Conservation (phyloP, 2,329 filamentous ascomycete genomes). For the Trichothecium roseum region DNA sequence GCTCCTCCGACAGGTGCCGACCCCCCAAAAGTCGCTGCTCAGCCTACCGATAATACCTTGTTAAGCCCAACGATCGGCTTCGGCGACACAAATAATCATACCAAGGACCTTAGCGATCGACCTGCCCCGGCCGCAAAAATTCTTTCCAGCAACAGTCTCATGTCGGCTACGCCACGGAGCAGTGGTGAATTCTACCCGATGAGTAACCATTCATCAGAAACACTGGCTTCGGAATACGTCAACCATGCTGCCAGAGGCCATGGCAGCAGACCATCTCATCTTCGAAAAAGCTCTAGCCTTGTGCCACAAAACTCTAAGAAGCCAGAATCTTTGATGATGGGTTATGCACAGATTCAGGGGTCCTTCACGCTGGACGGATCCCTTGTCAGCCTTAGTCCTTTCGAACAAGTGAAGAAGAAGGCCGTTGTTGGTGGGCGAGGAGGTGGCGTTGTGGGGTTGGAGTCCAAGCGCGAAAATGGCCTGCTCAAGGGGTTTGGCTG, state of each 20-base stretch:
- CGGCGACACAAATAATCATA: conserved; percentile 27
- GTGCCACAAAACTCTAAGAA: conserved; percentile 32
- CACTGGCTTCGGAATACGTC: conserved; percentile 79
- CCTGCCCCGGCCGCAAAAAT: conserved; percentile 55
- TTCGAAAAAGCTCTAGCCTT: conserved; percentile 35
- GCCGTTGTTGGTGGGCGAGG: conserved; percentile 81
- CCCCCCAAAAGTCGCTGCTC: conserved; percentile 14
- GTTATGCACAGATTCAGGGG: conserved; percentile 87
- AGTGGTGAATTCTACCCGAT: conserved; percentile 92
- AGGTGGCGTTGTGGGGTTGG: conserved; percentile 75
- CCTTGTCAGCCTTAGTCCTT: conserved; percentile 76
- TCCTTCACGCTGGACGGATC: conserved; percentile 89
- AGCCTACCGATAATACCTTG: conserved; percentile 24
- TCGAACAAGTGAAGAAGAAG: conserved; percentile 93
- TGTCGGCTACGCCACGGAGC: conserved; percentile 68
- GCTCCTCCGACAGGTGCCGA: conserved; percentile 29
- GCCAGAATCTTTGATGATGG: conserved; percentile 91
- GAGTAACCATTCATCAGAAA: conserved; percentile 93
- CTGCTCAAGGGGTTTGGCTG: conserved; percentile 79
- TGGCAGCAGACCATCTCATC: conserved; percentile 29
- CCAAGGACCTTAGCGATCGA: conserved; percentile 45
- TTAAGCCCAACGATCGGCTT: conserved; percentile 25
- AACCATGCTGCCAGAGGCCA: conserved; percentile 32
- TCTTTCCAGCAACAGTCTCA: conserved; percentile 66
- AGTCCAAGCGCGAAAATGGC: conserved; percentile 66